Percentiles rank a stretch among this genome's conserved stretches.
phyloP scores from a whole-genome alignment of 1,139 yeast species.

The Kodamaea fungicola region DNA sequence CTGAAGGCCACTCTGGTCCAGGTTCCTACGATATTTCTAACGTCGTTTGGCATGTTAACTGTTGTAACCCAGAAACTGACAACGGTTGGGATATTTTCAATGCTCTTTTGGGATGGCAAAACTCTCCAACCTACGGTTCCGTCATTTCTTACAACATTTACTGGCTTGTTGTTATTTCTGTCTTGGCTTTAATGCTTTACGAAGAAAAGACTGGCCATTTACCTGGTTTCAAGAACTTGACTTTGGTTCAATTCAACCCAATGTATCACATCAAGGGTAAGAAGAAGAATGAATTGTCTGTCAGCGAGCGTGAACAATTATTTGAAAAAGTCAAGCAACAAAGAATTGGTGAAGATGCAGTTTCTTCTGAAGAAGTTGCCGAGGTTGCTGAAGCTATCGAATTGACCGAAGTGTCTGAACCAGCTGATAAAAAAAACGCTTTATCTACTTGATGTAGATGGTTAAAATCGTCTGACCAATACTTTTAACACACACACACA shows the following conservation, averaged over 20 bases:
- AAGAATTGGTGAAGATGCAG: constrained; percentile 11
- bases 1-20: constrained; percentile 90
- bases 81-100: constrained; percentile 94
- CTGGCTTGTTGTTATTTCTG: constrained; percentile 19
- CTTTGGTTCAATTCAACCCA: constrained; percentile 20
- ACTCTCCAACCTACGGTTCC: constrained; percentile 25
- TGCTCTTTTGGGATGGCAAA: constrained; percentile 47
- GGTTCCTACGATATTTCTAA: constrained; percentile 84
- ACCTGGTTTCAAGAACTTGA: constrained; percentile 19
- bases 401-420: background rate
- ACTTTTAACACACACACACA: constrained; percentile 8
- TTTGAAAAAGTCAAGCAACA: constrained; percentile 17
- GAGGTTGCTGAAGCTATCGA: constrained; percentile 1
- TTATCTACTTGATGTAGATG: background rate
- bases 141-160: constrained; percentile 24
- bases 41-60: constrained; percentile 93
- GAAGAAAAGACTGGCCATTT: constrained; percentile 26
- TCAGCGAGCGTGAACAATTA: constrained; percentile 18
- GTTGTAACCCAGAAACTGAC: constrained; percentile 88
- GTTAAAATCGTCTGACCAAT: no score
- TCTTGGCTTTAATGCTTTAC: constrained; percentile 18
- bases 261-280: constrained; percentile 24
- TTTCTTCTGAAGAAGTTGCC: constrained; percentile 5
- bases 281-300: constrained; percentile 19
- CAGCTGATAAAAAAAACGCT: constrained; percentile 5